Evolutionary conservation across 805 yeast species (phyloP).

Genomic region (Candida loeiensis): DNA sequence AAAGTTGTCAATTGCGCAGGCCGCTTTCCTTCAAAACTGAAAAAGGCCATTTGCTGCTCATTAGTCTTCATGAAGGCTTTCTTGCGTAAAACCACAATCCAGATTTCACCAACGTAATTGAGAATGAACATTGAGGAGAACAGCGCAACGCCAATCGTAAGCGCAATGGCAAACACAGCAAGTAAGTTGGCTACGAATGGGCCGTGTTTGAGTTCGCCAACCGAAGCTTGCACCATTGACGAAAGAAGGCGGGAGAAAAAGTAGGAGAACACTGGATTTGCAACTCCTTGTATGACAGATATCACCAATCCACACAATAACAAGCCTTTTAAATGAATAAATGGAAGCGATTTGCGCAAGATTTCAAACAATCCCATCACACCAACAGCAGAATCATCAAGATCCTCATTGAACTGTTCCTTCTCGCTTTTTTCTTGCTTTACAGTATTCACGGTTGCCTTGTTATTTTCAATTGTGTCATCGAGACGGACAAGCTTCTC

Average conservation of each 20-base stretch:
- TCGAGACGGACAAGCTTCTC: slow-evolving; percentile 1
- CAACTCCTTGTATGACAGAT: slow-evolving; percentile 56
- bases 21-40: slow-evolving; percentile 32
- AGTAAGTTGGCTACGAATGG: slow-evolving; percentile 63
- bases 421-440: not conserved
- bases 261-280: slow-evolving; percentile 76
- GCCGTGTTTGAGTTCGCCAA: slow-evolving; percentile 25
- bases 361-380: slow-evolving; percentile 21
- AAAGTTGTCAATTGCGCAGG: slow-evolving; percentile 61
- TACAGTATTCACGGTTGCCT: not conserved
- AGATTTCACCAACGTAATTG: slow-evolving; percentile 59
- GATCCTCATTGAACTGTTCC: not conserved
- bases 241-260: slow-evolving; percentile 66
- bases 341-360: slow-evolving; percentile 20
- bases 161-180: slow-evolving; percentile 58
- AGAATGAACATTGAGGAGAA: slow-evolving; percentile 50
- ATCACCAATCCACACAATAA: slow-evolving; percentile 50
- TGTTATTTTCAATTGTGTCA: not conserved
- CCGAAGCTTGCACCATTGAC: slow-evolving; percentile 52
- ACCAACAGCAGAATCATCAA: not conserved
- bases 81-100: slow-evolving; percentile 57
- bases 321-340: slow-evolving; percentile 18
- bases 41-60: slow-evolving; percentile 54
- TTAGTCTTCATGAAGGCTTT: slow-evolving; percentile 47
- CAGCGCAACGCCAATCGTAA: slow-evolving; percentile 55